Evolutionary conservation across 2,329 filamentous ascomycete genomes (phyloP), one percentile per base, ranked within the genome.

Genomic region (Pestalotiopsis fici): DNA sequence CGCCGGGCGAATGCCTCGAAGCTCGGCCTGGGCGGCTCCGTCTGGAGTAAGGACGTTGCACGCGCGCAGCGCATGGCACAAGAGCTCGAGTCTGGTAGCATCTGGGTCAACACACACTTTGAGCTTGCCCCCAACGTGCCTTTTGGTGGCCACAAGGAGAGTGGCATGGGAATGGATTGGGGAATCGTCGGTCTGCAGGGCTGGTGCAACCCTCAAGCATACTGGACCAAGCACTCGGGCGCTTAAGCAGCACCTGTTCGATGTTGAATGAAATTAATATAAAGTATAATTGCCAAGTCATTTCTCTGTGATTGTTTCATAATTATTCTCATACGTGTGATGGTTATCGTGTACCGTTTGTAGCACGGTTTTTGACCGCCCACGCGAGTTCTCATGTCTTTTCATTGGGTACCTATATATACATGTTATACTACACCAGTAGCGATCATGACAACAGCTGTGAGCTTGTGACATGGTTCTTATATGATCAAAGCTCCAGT

Each of bases 21-120:
- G 57, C 79, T 80, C 18, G 86, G 86, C 55, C 80, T 88, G 1
- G 86, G 83, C 47, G 84, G 83, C 27, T 87, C 83, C 54, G 85
- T 88, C 12, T 88, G 83, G 83, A 78, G 77, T 65, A 81, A 78
- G 56, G 84, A 87, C 74, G 69, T 85, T 15, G 80, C 78, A 64
- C 79, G 81, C 61, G 86, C 85, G 1, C 76, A 81, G 71, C 74
- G 78, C 57, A 82, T 88, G 66, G 85, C 82, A 3, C 76, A 77
- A 56, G 75, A 79, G 35, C 74, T 89, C 13, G 79, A 86, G 73
- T 83, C 86, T 23, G 87, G 87, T 1, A 86, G 78, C 31, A 83
- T 88, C 21, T 89, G 84, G 75, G 79, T 88, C 67, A 89, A 89
- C 77, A 75, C 75, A 4, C 80, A 82, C 70, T 81, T 81, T 37